Base-by-base conservation (phyloP, 345 rosid species). In the Hibiscus tridactylites region DNA sequence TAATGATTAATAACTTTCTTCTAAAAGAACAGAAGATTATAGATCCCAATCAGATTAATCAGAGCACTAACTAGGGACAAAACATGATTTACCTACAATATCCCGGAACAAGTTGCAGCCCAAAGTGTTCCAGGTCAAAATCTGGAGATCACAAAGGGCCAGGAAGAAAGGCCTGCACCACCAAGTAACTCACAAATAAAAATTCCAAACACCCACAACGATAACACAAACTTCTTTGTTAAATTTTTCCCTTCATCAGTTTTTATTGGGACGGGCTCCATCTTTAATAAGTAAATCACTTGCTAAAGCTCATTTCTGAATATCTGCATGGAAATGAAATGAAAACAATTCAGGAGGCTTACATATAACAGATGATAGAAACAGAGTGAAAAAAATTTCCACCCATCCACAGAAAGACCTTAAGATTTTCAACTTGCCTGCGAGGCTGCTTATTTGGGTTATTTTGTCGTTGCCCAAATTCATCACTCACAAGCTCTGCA, bases 261-360 rank as follows among this genome's bases (percentile, higher is more conserved):
- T 78, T 77, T 79, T 78, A 81, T 80, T 78, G 76, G 74, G 67
- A 78, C 72, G 72, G 37, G 71, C 68, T 79, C 60, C 79, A 61
- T 71, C 65, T 76, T 68, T 69, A 72, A 73, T 74, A 75, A 78
- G 83, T 33, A 67, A 79, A 83, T 84, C 86, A 83, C 86, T 86
- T 84, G 84, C 88, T 81, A 83, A 84, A 90, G 75, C 84, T 88
- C 96, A 90, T 90, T 72, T 87, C 88, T 0, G 95, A 89, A 73
- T 87, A 88, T 81, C 92, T 88, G 79, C 83, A 86, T 17, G 33
- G 3, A 31, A 49, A 42, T n/a, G 72, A 74, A 74, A 64, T 10
- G 42, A 67, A 5, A 68, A 59, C 13, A 65, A 6, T 56, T 56
- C 8, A 52, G 13, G 64, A 15, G 4, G 24, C 44, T 3, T 28